Evolutionary conservation across 768 basidiomycete species (phyloP).

Genomic region (Phlegmacium glaucopus): DNA sequence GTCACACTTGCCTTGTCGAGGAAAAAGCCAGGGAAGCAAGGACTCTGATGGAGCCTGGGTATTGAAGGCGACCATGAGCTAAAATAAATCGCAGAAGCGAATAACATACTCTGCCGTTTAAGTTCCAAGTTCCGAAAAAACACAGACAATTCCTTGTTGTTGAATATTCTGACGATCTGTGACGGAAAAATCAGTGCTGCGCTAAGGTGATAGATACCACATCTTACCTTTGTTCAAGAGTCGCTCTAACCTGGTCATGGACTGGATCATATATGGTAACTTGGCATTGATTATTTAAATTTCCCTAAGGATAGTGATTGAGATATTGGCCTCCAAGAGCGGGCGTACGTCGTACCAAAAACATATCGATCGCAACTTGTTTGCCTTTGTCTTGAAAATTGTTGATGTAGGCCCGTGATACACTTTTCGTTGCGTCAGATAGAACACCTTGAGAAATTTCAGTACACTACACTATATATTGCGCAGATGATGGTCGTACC

Average conservation of each 20-base stretch:
- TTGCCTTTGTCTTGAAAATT: constrained; percentile 97
- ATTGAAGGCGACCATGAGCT: background rate
- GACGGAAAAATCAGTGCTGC: constrained; percentile 6
- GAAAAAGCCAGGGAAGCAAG: constrained; percentile 88
- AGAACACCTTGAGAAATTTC: constrained; percentile 58
- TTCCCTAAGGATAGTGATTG: constrained; percentile 62
- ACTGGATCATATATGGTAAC: constrained; percentile 94
- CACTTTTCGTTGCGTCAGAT: constrained; percentile 95
- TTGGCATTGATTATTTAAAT: constrained; percentile 81
- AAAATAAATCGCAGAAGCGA: background rate
- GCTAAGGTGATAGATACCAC: constrained; percentile 10
- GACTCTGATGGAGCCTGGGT: constrained; percentile 73
- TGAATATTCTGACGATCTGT: constrained; percentile 81
- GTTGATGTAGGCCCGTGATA: constrained; percentile 94
- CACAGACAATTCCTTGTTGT: constrained; percentile 66
- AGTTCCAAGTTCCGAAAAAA: constrained; percentile 93
- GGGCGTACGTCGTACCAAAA: constrained; percentile 57
- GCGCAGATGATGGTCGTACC: constrained; percentile 34
- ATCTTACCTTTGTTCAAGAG: constrained; percentile 62
- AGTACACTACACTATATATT: too few relatives aligned
- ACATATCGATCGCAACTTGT: constrained; percentile 92
- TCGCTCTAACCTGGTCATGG: constrained; percentile 78
- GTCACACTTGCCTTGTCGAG: constrained; percentile 59
- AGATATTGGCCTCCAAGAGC: background rate
- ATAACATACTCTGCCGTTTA: constrained; percentile 77